Conservation (phyloP, 2,329 filamentous ascomycete species). For the Fusarium setosum region DNA sequence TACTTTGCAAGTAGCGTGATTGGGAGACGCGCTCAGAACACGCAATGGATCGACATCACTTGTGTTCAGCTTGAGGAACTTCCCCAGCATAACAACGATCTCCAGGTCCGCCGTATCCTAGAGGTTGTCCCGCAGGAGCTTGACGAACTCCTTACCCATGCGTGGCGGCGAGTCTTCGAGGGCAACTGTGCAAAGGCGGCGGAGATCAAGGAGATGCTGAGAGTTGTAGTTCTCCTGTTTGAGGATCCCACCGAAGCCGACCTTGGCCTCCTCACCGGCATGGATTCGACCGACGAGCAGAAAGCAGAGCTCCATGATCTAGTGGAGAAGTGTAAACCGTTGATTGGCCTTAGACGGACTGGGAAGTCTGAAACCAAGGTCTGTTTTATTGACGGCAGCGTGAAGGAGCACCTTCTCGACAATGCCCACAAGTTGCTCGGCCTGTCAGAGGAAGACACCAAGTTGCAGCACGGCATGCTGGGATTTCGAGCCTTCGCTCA, state of each 20-base stretch:
- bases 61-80: constrained; percentile 55
- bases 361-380: constrained; percentile 39
- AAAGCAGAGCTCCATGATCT: constrained; percentile 48
- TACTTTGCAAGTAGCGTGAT: constrained; percentile 57
- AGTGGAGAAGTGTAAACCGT: constrained; percentile 52
- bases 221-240: constrained; percentile 54
- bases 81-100: constrained; percentile 50
- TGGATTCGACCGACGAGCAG: constrained; percentile 46
- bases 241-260: constrained; percentile 54
- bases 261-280: constrained; percentile 51
- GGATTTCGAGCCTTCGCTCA: constrained; percentile 52
- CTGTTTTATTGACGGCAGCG: constrained; percentile 38
- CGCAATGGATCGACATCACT: constrained; percentile 57
- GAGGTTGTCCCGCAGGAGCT: constrained; percentile 55
- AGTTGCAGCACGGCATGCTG: constrained; percentile 55
- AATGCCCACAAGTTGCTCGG: constrained; percentile 48
- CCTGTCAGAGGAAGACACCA: constrained; percentile 51
- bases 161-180: constrained; percentile 52
- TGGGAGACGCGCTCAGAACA: constrained; percentile 55
- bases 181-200: constrained; percentile 46
- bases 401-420: constrained; percentile 54
- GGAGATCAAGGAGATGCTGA: constrained; percentile 56
- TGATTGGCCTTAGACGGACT: constrained; percentile 40
- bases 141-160: constrained; percentile 48
- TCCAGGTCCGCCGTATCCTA: constrained; percentile 51